Percentiles rank a stretch among this genome's conserved stretches.
Conservation (phyloP, 805 yeast genomes). For the Ogataea zsoltii region DNA sequence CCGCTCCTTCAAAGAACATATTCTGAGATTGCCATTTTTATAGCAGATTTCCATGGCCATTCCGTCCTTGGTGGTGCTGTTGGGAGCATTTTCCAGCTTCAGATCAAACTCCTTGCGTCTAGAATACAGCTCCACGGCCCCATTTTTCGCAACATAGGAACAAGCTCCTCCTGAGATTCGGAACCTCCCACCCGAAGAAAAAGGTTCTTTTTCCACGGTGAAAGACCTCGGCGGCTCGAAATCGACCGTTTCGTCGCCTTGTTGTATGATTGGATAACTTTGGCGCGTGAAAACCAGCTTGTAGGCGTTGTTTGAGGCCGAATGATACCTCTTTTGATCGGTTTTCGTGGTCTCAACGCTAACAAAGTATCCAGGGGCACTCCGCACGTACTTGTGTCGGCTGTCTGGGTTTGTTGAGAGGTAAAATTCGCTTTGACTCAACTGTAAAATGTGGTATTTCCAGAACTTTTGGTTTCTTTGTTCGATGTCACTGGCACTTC, state of each 20-base stretch:
- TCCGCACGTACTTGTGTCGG: slow-evolving; percentile 57
- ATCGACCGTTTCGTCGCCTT: not conserved
- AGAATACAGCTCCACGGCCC: not conserved
- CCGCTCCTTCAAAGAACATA: slow-evolving; percentile 28
- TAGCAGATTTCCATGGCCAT: slow-evolving; percentile 22
- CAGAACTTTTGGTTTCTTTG: slow-evolving; percentile 39
- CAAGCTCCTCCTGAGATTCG: slow-evolving; percentile 17
- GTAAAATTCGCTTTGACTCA: slow-evolving; percentile 53
- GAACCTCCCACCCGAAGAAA: slow-evolving; percentile 21
- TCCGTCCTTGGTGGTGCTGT: slow-evolving; percentile 11
- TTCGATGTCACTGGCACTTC: not conserved
- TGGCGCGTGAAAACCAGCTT: slow-evolving; percentile 34
- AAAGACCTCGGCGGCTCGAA: slow-evolving; percentile 20
- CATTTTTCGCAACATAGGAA: slow-evolving; percentile 18
- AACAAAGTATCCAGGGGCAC: slow-evolving; percentile 64
- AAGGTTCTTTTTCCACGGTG: slow-evolving; percentile 25
- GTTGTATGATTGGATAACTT: slow-evolving; percentile 10
- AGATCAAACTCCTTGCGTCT: not conserved
- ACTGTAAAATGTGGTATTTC: slow-evolving; percentile 62
- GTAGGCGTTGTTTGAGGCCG: slow-evolving; percentile 33
- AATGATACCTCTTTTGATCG: slow-evolving; percentile 5
- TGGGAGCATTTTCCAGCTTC: slow-evolving; percentile 6
- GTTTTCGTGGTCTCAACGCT: slow-evolving; percentile 33
- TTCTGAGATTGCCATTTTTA: slow-evolving; percentile 10
- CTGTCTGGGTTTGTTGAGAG: slow-evolving; percentile 67